Percentiles rank a stretch among this genome's conserved stretches.
Evolutionary conservation across 176 grass and related monocot species (phyloP).

Genomic region (barley (Hordeum vulgare)): MorexV3_pseudomolecules_assembly NC_058520.1:454307234-454307733

Average conservation of each 20-base stretch:
- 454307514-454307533: background rate
- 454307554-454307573: background rate
- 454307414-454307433: too few relatives aligned
- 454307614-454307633: background rate
- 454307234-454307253: background rate
- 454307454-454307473: too few relatives aligned
- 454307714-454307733: background rate
- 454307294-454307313: too few relatives aligned
- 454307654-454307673: too few relatives aligned
- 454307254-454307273: background rate
- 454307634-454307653: conserved; percentile 9
- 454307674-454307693: background rate
- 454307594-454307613: background rate
- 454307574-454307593: background rate
- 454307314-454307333: too few relatives aligned
- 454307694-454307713: background rate
- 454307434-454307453: too few relatives aligned
- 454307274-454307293: too few relatives aligned
- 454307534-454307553: background rate
- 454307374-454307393: too few relatives aligned
- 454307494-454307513: background rate
- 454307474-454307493: background rate
- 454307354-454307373: too few relatives aligned
- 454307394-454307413: too few relatives aligned
- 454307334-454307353: too few relatives aligned